Conservation (phyloP, 345 rosid species). For the Pseudoturritis turrita region DNA sequence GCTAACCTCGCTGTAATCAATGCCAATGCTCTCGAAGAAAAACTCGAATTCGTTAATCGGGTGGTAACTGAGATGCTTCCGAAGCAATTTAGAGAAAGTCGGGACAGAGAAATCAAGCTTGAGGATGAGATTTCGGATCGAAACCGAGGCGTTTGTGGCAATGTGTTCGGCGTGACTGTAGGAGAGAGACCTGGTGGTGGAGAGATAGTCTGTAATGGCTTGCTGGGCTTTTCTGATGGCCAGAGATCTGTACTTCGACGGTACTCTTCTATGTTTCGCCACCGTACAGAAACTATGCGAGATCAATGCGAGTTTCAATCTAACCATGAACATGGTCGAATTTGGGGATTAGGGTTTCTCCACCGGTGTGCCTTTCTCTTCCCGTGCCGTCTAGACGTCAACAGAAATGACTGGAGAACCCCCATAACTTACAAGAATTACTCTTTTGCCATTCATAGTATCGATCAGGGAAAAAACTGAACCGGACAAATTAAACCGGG, state of each 20-base stretch:
- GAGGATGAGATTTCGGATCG: slow-evolving; percentile 47
- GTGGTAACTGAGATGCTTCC: slow-evolving; percentile 48
- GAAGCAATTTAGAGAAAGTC: slow-evolving; percentile 37
- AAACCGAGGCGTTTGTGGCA: slow-evolving; percentile 39
- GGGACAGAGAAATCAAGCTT: slow-evolving; percentile 35
- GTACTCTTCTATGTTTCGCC: slow-evolving; percentile 29
- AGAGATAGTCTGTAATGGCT: slow-evolving; percentile 59
- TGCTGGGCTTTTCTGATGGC: slow-evolving; percentile 49
- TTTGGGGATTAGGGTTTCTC: slow-evolving; percentile 20
- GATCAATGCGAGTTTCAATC: slow-evolving; percentile 6
- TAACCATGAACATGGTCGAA: slow-evolving; percentile 15
- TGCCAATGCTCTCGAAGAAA: slow-evolving; percentile 75
- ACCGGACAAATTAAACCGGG: neutral
- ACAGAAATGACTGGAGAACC: neutral
- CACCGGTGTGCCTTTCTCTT: neutral
- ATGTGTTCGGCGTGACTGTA: slow-evolving; percentile 57
- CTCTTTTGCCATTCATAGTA: neutral
- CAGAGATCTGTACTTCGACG: slow-evolving; percentile 36
- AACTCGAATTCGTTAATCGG: slow-evolving; percentile 78
- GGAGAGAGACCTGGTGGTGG: slow-evolving; percentile 46
- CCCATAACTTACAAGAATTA: neutral
- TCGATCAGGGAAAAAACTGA: neutral
- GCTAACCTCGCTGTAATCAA: slow-evolving; percentile 42
- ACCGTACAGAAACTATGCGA: slow-evolving; percentile 26
- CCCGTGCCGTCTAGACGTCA: neutral